phyloP scores from a whole-genome alignment of 2,329 filamentous ascomycete species.

The Tolypocladium album region DNA sequence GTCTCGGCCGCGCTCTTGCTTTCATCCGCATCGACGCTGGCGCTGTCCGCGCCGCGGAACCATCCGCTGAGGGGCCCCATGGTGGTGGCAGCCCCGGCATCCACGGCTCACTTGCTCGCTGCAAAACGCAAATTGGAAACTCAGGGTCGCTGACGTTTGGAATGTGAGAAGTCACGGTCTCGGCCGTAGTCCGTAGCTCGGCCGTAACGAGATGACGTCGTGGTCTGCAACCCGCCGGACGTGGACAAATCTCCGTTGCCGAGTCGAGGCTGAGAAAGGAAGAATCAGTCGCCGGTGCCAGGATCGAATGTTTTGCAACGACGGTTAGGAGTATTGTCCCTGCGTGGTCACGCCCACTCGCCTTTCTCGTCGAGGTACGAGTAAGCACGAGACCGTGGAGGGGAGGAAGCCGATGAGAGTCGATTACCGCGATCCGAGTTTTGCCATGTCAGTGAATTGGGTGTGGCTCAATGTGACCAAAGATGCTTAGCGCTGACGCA shows the following conservation, averaged over 20 bases:
- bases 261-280: not conserved
- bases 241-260: not conserved
- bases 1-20: constrained; percentile 15
- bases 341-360: not conserved
- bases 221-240: not conserved
- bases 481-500: not conserved
- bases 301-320: not conserved
- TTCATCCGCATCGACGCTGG: constrained; percentile 10
- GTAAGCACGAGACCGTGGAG: not conserved
- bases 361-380: not conserved
- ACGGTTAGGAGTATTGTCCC: not conserved
- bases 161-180: not conserved
- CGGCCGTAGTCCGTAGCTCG: not conserved
- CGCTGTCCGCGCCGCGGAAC: constrained; percentile 33
- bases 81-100: constrained; percentile 2
- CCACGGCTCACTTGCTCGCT: not conserved
- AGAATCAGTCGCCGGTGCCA: not conserved
- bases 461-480: not conserved
- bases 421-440: not conserved
- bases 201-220: not conserved
- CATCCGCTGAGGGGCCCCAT: constrained; percentile 41
- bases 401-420: not conserved
- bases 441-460: not conserved
- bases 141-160: not conserved
- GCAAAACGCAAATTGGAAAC: not conserved